Evolutionary conservation across 2,329 filamentous ascomycete genomes (phyloP), one percentile per base, ranked within the genome.

Genomic region (Colletotrichum navitas): DNA sequence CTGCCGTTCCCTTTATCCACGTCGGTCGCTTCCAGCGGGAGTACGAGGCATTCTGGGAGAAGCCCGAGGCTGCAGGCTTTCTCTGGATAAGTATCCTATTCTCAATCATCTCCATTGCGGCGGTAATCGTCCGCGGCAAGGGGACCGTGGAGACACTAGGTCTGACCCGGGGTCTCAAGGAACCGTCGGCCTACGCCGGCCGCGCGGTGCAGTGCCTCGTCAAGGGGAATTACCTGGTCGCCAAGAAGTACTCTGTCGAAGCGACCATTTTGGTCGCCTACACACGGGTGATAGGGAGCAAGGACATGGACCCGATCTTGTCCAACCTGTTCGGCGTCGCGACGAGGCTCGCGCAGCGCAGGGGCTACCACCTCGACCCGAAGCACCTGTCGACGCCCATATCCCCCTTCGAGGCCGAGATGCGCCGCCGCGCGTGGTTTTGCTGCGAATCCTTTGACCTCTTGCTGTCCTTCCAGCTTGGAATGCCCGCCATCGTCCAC

Each of bases 51-150:
- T 86, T 88, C 73, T 87, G 86, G 85, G 74, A 75, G 34, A 75
- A 80, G 4, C 82, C 85, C 0, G 74, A 77, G 5, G 77, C 78
- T 0, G 78, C 82, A 3, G 83, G 81, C 71, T 77, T 86, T 16
- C 78, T 87, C 34, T 88, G 86, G 86, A 78, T 86, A 55, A 87
- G 85, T 74, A 83, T 86, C 49, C 78, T 88, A 59, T 85, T 85
- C 69, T 86, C 85, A 7, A 81, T 87, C 58, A 74, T 88, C 49
- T 80, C 80, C 71, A 80, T 81, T 5, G 84, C 84, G 1, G 77
- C 80, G 41, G 78, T 81, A 21, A 79, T 85, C 29, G 76, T 78
- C 32, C 76, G 78, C 49, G 70, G 75, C 61, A 79, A 81, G 70
- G 78, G 77, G 34, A 72, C 78, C 32, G 68, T 63, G 67, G 71